Conservation (phyloP, 75 land plant genomes). For the Pinus albicaulis region DNA sequence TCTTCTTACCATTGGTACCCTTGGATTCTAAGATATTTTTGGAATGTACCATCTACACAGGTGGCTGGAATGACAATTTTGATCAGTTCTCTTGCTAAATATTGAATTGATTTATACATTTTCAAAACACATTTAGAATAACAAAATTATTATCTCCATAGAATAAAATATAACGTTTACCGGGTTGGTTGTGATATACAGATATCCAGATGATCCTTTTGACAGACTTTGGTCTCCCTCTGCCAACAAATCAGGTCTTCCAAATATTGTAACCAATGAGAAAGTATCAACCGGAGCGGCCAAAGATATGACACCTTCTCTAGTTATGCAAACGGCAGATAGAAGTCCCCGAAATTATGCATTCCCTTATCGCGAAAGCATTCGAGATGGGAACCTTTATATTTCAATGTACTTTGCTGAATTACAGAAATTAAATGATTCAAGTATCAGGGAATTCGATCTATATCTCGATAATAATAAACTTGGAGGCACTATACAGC, state of each 20-base stretch:
- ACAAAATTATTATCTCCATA: no score
- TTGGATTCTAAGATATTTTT: no score
- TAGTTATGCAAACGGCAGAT: constrained; percentile 12
- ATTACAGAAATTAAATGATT: background rate
- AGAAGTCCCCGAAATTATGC: background rate
- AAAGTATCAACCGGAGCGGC: background rate
- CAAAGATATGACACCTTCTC: constrained; percentile 9
- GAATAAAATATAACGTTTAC: no score
- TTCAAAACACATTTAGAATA: no score
- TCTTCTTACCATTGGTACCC: no score
- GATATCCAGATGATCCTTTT: constrained; percentile 20
- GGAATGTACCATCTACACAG: no score
- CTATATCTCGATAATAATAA: background rate
- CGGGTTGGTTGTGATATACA: background rate
- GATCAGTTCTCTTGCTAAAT: no score
- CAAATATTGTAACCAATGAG: background rate
- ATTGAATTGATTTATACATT: no score
- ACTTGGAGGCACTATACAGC: background rate
- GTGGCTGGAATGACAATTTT: no score
- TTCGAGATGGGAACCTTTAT: background rate
- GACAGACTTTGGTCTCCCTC: constrained; percentile 15
- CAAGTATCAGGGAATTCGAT: background rate
- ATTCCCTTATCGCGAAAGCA: background rate
- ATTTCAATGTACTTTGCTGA: constrained; percentile 4
- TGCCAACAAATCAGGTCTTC: background rate